Evolutionary conservation across 23 red algal genomes (phyloP), one percentile per base, ranked within the genome.

Genomic region (Gracilaria domingensis): DNA sequence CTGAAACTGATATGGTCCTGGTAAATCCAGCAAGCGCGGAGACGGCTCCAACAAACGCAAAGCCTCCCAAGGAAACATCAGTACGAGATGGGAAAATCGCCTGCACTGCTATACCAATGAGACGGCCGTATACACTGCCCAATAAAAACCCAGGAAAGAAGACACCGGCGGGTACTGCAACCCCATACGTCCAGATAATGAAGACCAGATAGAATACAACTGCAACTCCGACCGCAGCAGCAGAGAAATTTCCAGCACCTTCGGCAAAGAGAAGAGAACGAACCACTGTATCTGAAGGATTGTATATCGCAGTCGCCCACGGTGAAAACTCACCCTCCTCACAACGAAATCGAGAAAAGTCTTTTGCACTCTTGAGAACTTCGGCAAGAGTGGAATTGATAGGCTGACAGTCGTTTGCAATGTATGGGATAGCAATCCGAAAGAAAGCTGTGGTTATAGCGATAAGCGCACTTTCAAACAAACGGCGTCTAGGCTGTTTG

Each of bases 231-330:
- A 98, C 77, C 26, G 82, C 55, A 8, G 77, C 62, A 25, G 87
- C 82, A 50, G 61, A 47, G 34, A 94, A 81, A 25, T 75, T 50
- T 14, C 50, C 71, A 0, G 51, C 14, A 38, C 79, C 80, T 8
- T 47, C 33, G 12, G 57, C 44, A 65, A 84, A 88, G 18, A 95
- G 54, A 56, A 95, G 37, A 54, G 61, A 58, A 61, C 84, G 83
- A 18, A 87, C 83, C 38, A 94, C 90, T 0, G 87, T 38, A 29
- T 94, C 90, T 14, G 72, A n/a, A n/a, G 95, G 90, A 79, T 90
- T 98, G 61, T 90, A 98, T 16, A 98, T 48, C n/a, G 94, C 72
- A 42, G 84, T 44, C 14, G 95, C 95, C 85, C 85, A 98, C 17
- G 60, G 53, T 48, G 92, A 94, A 54, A 49, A 90, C 45, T 90